Conservation (phyloP, 2,329 filamentous ascomycete genomes). For the Plenodomus biglobosus region DNA sequence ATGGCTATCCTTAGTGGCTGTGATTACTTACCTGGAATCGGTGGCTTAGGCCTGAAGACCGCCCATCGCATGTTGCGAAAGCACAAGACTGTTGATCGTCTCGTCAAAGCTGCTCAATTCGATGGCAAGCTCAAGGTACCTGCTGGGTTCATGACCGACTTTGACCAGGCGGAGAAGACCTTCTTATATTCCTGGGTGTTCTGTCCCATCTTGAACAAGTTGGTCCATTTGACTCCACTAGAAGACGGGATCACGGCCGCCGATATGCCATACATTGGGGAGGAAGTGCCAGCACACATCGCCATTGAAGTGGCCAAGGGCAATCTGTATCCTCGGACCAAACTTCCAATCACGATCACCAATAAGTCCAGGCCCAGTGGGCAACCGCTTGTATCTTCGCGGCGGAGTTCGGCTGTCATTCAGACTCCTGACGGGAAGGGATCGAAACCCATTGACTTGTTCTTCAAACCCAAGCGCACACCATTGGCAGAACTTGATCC, state of each 20-base stretch:
- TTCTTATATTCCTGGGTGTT: constrained; percentile 95
- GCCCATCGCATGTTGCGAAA: constrained; percentile 89
- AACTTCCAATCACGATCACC: constrained; percentile 57
- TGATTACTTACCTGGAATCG: constrained; percentile 87
- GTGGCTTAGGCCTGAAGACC: constrained; percentile 86
- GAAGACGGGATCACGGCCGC: constrained; percentile 64
- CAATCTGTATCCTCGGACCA: constrained; percentile 87
- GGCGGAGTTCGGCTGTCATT: constrained; percentile 14
- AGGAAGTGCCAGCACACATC: constrained; percentile 66
- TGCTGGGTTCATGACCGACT: constrained; percentile 75
- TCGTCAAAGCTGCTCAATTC: constrained; percentile 81
- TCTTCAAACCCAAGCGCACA: constrained; percentile 65
- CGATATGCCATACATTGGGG: constrained; percentile 80
- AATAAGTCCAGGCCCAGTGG: constrained; percentile 38
- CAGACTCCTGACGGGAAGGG: constrained; percentile 58
- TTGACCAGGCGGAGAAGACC: constrained; percentile 84
- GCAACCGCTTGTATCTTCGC: constrained; percentile 45
- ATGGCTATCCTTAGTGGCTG: constrained; percentile 98
- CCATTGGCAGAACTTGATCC: constrained; percentile 69
- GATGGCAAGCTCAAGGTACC: constrained; percentile 84
- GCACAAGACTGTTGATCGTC: constrained; percentile 80
- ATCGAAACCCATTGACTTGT: constrained; percentile 63
- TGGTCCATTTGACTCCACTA: constrained; percentile 75
- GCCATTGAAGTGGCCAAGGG: constrained; percentile 76
- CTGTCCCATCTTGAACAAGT: constrained; percentile 68